These are phyloP conservation scores for Colletotrichum shisoi DNA, from an alignment of 2,329 filamentous ascomycete species.

Conservation along the genomic window DNA sequence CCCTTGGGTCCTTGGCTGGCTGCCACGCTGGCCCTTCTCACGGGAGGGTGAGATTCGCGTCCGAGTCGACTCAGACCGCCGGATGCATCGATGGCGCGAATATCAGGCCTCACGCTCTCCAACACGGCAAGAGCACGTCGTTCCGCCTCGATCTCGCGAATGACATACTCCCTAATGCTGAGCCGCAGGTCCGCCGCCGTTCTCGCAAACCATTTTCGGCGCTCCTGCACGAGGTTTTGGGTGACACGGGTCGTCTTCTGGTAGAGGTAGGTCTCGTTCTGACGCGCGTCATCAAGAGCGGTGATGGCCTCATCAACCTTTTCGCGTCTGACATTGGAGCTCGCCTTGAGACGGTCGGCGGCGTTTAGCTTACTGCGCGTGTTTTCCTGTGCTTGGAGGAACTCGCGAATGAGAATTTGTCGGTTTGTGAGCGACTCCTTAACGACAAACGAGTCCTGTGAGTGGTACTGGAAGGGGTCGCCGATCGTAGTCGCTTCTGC, in stretches of 20 bases:
- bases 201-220: conserved; percentile 87
- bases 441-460: conserved; percentile 93
- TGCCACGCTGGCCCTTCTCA: conserved; percentile 77
- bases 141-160: conserved; percentile 95
- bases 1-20: conserved; percentile 95
- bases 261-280: conserved; percentile 79
- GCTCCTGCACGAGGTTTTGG: conserved; percentile 84
- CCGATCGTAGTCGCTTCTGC: conserved; percentile 94
- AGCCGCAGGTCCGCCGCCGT: conserved; percentile 84
- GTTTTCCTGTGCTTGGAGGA: conserved; percentile 86
- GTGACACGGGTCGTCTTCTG: conserved; percentile 91
- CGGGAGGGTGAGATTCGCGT: conserved; percentile 81
- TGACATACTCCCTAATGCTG: conserved; percentile 88
- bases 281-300: conserved; percentile 84
- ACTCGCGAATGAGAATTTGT: conserved; percentile 92
- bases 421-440: conserved; percentile 98
- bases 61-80: conserved; percentile 90
- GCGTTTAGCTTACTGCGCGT: conserved; percentile 84
- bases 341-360: conserved; percentile 86
- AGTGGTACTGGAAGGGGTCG: conserved; percentile 94
- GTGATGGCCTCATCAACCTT: conserved; percentile 98
- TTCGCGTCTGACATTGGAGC: conserved; percentile 85
- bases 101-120: conserved; percentile 92
- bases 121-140: conserved; percentile 88
- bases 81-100: conserved; percentile 88